Evolutionary conservation across 441 rosid genomes (phyloP), one percentile per base, ranked within the genome.

Genomic region (Manihot esculenta): DNA sequence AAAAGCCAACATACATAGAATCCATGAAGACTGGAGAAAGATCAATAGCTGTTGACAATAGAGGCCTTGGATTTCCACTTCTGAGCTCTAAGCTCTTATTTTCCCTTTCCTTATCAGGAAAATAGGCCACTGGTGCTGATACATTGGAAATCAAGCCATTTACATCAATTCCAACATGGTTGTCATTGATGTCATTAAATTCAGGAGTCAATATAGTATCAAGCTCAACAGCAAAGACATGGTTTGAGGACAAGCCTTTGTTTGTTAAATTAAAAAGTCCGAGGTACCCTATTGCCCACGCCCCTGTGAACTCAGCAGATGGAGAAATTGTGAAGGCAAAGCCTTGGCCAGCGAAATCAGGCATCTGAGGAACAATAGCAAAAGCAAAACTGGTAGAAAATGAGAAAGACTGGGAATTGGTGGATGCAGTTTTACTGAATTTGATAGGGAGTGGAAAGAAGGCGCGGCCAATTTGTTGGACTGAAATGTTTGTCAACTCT

Each of bases 381-480:
- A 87, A 82, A 0, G 85, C 82, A 38, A 89, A 87, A 42, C 69
- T 82, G 0, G 91, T 84, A 21, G 94, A 85, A 73, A 89, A 89
- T 0, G 88, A 83, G 51, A 74, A 66, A 20, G 85, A 71, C 12
- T 18, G 17, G 21, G 82, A 47, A 64, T 20, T n/a, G 42, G 4
- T 66, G 24, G 76, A 33, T 8, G 81, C 65, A 63, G 82, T 75
- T 63, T 68, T 33, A 15, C 72, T 83, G 84, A 87, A 84, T 33
- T 75, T 64, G 44, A 87, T 30, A n/a, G 90, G 85, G 18, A 68
- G 69, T 6, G 30, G 75, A 70, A 45, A 80, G 80, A 89, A 87
- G 77, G 94, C 94, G 35, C 78, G 86, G 7, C 89, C 92, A 14
- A 18, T 56, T 49, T 71, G 26, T 4, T 64, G 73, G 50, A 66